Base-by-base conservation (phyloP, 768 basidiomycete genomes). In the Leccinum disarticulatum region DNA sequence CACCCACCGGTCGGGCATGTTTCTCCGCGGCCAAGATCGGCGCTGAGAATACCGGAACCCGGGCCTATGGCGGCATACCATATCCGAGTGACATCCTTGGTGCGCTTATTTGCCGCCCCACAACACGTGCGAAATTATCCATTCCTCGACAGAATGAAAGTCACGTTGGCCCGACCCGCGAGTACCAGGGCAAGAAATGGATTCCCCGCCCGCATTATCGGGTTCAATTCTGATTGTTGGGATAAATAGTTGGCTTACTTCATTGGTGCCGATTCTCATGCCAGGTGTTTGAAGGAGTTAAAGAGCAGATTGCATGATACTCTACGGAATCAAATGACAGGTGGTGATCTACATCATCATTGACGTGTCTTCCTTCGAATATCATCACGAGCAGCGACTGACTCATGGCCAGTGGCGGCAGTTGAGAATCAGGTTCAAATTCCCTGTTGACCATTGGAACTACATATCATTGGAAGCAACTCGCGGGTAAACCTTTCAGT, bases 401-500 rank as follows among this genome's bases (percentile, higher is more conserved):
- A 73, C 47, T 33, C 33, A 71, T 62, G 3, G 31, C 58, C 60
- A 78, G 66, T 36, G 14, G 35, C 4, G 74, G 76, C n/a, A 78
- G 28, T 54, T 73, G 76, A 35, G 66, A 66, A 22, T 22, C 22
- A 22, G 22, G 22, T 22, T 22, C 22, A 22, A 60, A 35, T 55
- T 77, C 73, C 30, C 72, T 76, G 8, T 72, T 68, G 15, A 77
- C 60, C 7, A 67, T 75, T n/a, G 77, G 77, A 30, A 64, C 54
- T 36, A 36, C 35, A 36, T 76, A 79, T 74, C 31, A 75, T 61
- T 6, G 64, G 10, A 27, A 69, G 69, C 22, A 70, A 61, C 36
- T 72, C 73, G 22, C 74, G 67, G 14, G 67, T 54, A 36, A 80
- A 58, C 35, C 55, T 66, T 43, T 71, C 63, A 22, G 66, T 58